Conservation (phyloP, 192 early-diverging fungal species). For the Podila verticillata region DNA sequence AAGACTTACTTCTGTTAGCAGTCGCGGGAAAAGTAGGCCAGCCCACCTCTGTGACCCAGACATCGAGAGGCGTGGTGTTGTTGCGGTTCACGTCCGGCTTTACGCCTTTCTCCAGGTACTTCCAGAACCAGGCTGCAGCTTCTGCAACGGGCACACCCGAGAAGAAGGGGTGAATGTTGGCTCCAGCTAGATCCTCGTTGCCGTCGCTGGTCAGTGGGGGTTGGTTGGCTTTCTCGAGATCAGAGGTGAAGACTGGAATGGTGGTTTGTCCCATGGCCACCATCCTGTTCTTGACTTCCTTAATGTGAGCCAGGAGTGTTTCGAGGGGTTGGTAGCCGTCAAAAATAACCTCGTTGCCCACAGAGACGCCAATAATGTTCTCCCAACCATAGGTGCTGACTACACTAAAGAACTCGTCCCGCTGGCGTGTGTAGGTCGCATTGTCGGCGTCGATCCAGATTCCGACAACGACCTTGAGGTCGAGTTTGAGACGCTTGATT, state of each 20-base stretch:
- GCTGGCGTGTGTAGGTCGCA: constrained; percentile 49
- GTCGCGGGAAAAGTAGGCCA: constrained; percentile 53
- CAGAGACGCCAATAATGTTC: constrained; percentile 52
- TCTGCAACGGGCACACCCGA: constrained; percentile 33
- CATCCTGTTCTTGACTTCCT: constrained; percentile 38
- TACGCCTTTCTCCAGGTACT: constrained; percentile 33
- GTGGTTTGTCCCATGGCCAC: constrained; percentile 35
- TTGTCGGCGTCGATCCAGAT: constrained; percentile 54
- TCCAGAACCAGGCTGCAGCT: constrained; percentile 54
- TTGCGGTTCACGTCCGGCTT: constrained; percentile 18
- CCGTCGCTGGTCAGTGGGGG: constrained; percentile 25
- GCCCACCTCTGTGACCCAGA: constrained; percentile 54
- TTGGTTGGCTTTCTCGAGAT: constrained; percentile 23
- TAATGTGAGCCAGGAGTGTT: constrained; percentile 16
- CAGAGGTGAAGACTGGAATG: constrained; percentile 53
- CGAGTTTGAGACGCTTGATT: constrained; percentile 42
- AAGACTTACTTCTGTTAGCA: constrained; percentile 16
- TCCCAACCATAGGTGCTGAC: constrained; percentile 31
- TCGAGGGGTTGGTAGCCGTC: constrained; percentile 18
- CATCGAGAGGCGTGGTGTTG: constrained; percentile 10
- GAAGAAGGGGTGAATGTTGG: constrained; percentile 60
- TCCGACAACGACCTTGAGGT: constrained; percentile 51
- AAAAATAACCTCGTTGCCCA: constrained; percentile 60
- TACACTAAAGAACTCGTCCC: constrained; percentile 30
- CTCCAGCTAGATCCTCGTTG: constrained; percentile 38